Base-by-base conservation (phyloP, 352 stramenopile species). In the Blastocystis sp. region DNA sequence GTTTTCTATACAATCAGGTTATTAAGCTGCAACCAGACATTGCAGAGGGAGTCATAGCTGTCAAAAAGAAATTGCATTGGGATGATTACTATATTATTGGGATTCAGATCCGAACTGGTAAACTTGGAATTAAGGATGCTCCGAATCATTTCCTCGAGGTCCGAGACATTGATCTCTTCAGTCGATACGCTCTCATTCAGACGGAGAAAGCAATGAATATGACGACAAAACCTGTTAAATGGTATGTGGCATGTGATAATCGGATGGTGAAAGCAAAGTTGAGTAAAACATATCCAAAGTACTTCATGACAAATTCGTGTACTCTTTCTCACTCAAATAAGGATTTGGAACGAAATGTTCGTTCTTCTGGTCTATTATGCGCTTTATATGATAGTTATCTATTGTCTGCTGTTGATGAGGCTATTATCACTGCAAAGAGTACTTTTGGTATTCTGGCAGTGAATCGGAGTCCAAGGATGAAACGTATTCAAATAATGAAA, bases 61-160 rank as follows among this genome's bases (percentile, higher is more conserved):
- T 29, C 46, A 58, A 80, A 52, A 35, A 2, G 16, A 35, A 63
- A n/a, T 52, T 80, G 35, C 35, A 63, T 52, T 80, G 69, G 69
- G 46, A 63, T 27, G 46, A 80, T 9, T 80, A 80, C 24, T 80
- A 80, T 46, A 65, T 46, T 46, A 80, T 80, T n/a, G 69, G 69
- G 4, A 6, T 80, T 3, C 69, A 80, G 69, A 63, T 80, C 24
- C 69, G 69, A 29, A 65, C 39, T 9, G 69, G 69, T 7, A n/a
- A 80, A 12, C 52, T 80, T 27, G 27, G 0, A 21, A 52, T 39
- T 19, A 46, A 59, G 27, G 69, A 80, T 12, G 69, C 37, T 19
- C 7, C n/a, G 21, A 59, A 59, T 58, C 37, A 59, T 39, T 80
- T 80, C 27, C 29, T 80, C 24, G 19, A 59, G 35, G 42, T 32